Evolutionary conservation across 192 early-diverging fungal genomes (phyloP).

Genomic region (Rhizophlyctis rosea): DNA sequence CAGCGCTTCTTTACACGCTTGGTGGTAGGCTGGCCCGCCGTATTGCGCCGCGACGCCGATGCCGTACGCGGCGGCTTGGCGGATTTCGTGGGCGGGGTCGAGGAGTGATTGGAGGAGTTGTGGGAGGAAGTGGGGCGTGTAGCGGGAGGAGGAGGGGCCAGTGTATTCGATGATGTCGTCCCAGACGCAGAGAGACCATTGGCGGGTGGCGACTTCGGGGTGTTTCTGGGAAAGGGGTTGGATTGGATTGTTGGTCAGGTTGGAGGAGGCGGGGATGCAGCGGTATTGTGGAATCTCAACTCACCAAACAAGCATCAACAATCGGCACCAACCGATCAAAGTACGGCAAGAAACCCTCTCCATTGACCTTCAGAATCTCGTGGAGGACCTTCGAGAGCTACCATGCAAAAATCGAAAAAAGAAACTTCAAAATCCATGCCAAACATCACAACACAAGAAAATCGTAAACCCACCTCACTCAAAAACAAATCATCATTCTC

Average conservation of each 20-base stretch:
- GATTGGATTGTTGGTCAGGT: conserved; percentile 15
- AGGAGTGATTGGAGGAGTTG: conserved; percentile 56
- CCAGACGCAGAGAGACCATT: conserved; percentile 91
- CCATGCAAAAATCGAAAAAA: too few relatives aligned
- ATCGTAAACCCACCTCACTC: conserved; percentile 64
- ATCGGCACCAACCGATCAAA: conserved; percentile 80
- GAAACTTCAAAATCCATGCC: conserved; percentile 4
- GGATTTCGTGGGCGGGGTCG: conserved; percentile 66
- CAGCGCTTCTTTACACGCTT: conserved; percentile 69
- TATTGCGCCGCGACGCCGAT: conserved; percentile 87
- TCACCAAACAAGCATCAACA: conserved; percentile 52
- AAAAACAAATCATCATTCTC: conserved; percentile 75
- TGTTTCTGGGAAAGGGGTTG: conserved; percentile 58
- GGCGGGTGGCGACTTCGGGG: conserved; percentile 65
- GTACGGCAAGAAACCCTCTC: conserved; percentile 67
- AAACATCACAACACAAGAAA: too few relatives aligned
- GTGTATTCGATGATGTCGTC: conserved; percentile 92
- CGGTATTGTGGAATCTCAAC: neutral
- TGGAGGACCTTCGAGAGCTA: conserved; percentile 76
- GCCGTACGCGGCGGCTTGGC: conserved; percentile 93
- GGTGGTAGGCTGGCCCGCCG: conserved; percentile 80
- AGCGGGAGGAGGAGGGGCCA: conserved; percentile 66
- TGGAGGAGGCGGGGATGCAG: neutral
- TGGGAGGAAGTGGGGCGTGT: conserved; percentile 65
- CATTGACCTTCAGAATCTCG: conserved; percentile 72